Evolutionary conservation across 1,139 yeast genomes (phyloP), one percentile per base, ranked within the genome.

Genomic region (Yamadazyma atmosphaerica): DNA sequence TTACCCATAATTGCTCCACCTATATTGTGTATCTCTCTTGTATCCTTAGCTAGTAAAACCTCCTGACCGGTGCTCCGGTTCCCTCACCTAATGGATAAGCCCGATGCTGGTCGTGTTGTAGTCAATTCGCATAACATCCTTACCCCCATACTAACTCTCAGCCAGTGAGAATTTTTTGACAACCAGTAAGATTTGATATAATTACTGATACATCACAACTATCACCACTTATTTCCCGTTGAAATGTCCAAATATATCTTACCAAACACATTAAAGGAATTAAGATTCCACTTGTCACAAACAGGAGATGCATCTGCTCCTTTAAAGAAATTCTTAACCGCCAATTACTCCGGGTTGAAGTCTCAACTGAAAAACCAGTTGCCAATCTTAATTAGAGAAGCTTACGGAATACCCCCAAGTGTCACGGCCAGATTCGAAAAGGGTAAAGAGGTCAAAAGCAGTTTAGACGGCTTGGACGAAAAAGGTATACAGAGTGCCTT

Each of bases 241-340:
- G 37, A 15, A 45, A 77, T 78, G 81, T 71, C 83, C 32, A 81
- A 77, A 58, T 75, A 75, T 56, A 74, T 75, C 35, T 68, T 84
- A 45, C 86, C 90, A 32, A 67, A 69, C 43, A 77, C 86, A 19
- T 74, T 86, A 50, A 84, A 74, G 59, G 94, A 86, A 68, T 73
- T 86, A 55, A 78, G 95, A 61, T 84, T 86, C 64, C 87, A 85
- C 56, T 74, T 86, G 48, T 82, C 88, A 37, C 94, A 85, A 63
- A 76, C 86, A 21, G 86, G 87, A 24, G 79, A 80, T 47, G 80
- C 87, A 9, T 78, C 89, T 19, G 70, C 72, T 18, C 81, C 86
- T 19, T 71, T 83, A 54, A 75, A 86, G 60, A 64, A 75, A 30
- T 86, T 83, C 56, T 71, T 85, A 52, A 63, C 76, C 42, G 68